These are phyloP conservation scores for Pichia cephalocereana DNA, from an alignment of 805 yeast species.

Conservation along the genomic window DNA sequence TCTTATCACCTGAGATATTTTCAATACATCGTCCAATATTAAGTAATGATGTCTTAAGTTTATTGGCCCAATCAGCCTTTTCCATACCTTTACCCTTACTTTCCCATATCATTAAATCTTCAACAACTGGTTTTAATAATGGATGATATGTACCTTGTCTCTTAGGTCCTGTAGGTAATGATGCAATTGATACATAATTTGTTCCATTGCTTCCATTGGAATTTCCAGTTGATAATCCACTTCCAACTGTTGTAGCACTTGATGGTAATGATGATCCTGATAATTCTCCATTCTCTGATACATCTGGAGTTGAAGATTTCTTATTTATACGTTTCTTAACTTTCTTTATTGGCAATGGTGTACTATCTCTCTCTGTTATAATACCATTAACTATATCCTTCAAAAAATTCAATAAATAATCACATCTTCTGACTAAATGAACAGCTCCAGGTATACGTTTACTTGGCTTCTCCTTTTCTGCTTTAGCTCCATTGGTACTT, in stretches of 20 bases:
- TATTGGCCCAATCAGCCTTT: conserved; percentile 24
- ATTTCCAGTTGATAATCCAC: no score
- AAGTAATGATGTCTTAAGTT: conserved; percentile 21
- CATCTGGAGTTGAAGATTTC: conserved; percentile 18
- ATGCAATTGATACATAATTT: not conserved
- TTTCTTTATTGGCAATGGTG: conserved; percentile 13
- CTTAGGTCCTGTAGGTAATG: conserved; percentile 10
- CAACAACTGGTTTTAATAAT: conserved; percentile 20
- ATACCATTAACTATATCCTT: conserved; percentile 31
- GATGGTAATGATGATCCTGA: not conserved
- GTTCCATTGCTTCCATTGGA: no score
- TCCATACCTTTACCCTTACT: conserved; percentile 26
- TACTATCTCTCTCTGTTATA: not conserved
- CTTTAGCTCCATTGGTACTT: conserved; percentile 24
- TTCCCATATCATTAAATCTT: conserved; percentile 23
- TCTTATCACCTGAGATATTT: conserved; percentile 13
- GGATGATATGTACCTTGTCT: conserved; percentile 13
- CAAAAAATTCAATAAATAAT: conserved; percentile 67
- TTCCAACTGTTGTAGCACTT: not conserved
- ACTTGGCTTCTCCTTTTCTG: conserved; percentile 27
- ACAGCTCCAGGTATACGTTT: conserved; percentile 87
- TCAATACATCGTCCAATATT: conserved; percentile 26
- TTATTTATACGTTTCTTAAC: conserved; percentile 15
- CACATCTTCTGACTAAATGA: conserved; percentile 86
- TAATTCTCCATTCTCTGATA: not conserved